Conservation (phyloP, 768 basidiomycete genomes). For the Lentinula aciculospora region DNA sequence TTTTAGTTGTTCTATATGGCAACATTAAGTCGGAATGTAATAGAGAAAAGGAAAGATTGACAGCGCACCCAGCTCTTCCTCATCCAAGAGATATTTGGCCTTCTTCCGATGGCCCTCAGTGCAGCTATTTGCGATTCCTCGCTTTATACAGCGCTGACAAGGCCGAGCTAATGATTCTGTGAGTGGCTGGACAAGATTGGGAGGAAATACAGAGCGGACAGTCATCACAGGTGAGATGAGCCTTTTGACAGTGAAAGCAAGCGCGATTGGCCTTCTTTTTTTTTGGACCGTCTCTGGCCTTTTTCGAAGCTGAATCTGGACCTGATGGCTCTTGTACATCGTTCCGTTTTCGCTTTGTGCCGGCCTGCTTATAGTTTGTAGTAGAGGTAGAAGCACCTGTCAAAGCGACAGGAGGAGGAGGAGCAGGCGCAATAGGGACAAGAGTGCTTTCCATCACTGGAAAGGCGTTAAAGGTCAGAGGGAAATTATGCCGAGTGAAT, state of each 20-base stretch:
- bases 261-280: slow-evolving; percentile 95
- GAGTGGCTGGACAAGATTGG: slow-evolving; percentile 7
- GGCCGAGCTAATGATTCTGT: slow-evolving; percentile 66
- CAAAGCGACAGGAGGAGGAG: neutral
- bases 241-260: slow-evolving; percentile 94
- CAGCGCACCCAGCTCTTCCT: slow-evolving; percentile 79
- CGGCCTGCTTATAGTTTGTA: slow-evolving; percentile 25
- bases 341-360: slow-evolving; percentile 56
- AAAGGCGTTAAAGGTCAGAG: neutral
- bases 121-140: slow-evolving; percentile 83
- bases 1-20: slow-evolving; percentile 40
- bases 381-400: slow-evolving; percentile 9
- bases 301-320: slow-evolving; percentile 42
- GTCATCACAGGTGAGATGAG: slow-evolving; percentile 98
- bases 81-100: slow-evolving; percentile 94
- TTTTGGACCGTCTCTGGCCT: slow-evolving; percentile 72
- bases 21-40: slow-evolving; percentile 26
- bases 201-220: slow-evolving; percentile 48
- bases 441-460: neutral
- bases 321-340: slow-evolving; percentile 54
- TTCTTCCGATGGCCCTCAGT: slow-evolving; percentile 96
- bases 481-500: neutral
- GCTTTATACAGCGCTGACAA: slow-evolving; percentile 93
- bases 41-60: slow-evolving; percentile 5
- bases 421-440: slow-evolving; percentile 7